Evolutionary conservation across 768 basidiomycete genomes (phyloP).

Genomic region (Chalciporus pseudorubinellus): DNA sequence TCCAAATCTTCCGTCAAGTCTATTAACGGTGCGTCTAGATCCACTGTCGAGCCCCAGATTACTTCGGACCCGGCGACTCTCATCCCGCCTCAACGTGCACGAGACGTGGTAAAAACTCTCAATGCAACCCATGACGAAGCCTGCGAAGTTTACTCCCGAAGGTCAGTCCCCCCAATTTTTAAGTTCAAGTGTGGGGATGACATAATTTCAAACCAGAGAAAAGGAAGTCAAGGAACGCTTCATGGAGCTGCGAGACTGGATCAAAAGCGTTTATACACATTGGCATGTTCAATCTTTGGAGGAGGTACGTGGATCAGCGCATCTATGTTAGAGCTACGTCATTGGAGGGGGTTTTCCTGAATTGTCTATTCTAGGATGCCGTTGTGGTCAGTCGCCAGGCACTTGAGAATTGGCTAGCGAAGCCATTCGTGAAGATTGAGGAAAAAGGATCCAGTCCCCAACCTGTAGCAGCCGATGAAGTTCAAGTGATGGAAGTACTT

Average conservation of each 20-base stretch:
- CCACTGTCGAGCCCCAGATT: conserved; percentile 8
- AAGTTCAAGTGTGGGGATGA: conserved; percentile 15
- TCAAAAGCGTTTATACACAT: conserved; percentile 56
- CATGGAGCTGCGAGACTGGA: conserved; percentile 46
- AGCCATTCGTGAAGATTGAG: conserved; percentile 27
- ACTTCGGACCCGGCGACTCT: conserved; percentile 25
- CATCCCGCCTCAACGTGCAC: conserved; percentile 54
- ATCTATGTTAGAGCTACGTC: conserved; percentile 8
- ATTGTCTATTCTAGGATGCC: conserved; percentile 40
- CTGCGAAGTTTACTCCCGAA: conserved; percentile 47
- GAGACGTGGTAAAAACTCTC: conserved; percentile 48
- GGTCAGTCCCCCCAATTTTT: conserved; percentile 38
- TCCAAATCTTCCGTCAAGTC: conserved; percentile 7
- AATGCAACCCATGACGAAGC: conserved; percentile 56
- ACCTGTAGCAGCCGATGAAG: conserved; percentile 17
- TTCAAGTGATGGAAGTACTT: conserved; percentile 13
- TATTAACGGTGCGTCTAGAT: conserved; percentile 23
- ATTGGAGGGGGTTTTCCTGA: conserved; percentile 12
- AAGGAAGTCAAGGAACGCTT: conserved; percentile 44
- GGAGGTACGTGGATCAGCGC: conserved; percentile 41
- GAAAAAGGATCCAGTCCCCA: conserved; percentile 19
- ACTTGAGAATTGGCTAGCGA: conserved; percentile 59
- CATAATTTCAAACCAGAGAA: conserved; percentile 37
- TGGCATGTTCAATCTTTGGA: conserved; percentile 54
- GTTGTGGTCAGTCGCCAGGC: conserved; percentile 60